Conservation (phyloP, 345 rosid genomes). For the Adansonia digitata region DNA sequence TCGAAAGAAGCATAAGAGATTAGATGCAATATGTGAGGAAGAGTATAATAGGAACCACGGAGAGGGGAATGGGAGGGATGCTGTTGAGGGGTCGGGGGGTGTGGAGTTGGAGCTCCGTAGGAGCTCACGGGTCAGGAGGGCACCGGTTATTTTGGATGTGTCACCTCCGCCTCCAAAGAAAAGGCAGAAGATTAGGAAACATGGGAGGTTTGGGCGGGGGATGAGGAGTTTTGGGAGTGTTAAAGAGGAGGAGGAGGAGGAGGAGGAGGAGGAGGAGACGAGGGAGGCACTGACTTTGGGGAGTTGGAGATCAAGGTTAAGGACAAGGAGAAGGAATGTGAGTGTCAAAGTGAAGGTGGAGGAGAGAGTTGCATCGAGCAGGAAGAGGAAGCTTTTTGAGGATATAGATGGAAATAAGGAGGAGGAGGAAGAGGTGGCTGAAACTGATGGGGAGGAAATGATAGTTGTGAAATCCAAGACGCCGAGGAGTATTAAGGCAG, state of each 20-base stretch:
- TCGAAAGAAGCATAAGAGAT: constrained; percentile 66
- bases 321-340: constrained; percentile 38
- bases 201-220: constrained; percentile 16
- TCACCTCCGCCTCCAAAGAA: constrained; percentile 74
- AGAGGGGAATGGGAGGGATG: constrained; percentile 36
- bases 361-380: constrained; percentile 12
- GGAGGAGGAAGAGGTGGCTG: too few species aligned
- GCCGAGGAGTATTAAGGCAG: constrained; percentile 19
- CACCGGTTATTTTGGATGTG: constrained; percentile 67
- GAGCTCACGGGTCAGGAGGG: constrained; percentile 66
- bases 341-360: constrained; percentile 15
- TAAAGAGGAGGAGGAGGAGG: constrained; percentile 27
- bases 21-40: constrained; percentile 77
- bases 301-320: constrained; percentile 66
- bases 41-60: constrained; percentile 63
- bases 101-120: constrained; percentile 56
- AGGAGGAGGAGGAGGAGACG: constrained; percentile 10
- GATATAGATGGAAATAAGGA: constrained; percentile 17
- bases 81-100: constrained; percentile 18
- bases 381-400: constrained; percentile 58
- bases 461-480: constrained; percentile 21
- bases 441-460: constrained; percentile 11
- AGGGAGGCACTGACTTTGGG: constrained; percentile 35
- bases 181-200: constrained; percentile 36
- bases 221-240: constrained; percentile 13